Percentiles rank a stretch among this genome's conserved stretches.
phyloP scores from a whole-genome alignment of 345 rosid species.

The Citrus maxima region DNA sequence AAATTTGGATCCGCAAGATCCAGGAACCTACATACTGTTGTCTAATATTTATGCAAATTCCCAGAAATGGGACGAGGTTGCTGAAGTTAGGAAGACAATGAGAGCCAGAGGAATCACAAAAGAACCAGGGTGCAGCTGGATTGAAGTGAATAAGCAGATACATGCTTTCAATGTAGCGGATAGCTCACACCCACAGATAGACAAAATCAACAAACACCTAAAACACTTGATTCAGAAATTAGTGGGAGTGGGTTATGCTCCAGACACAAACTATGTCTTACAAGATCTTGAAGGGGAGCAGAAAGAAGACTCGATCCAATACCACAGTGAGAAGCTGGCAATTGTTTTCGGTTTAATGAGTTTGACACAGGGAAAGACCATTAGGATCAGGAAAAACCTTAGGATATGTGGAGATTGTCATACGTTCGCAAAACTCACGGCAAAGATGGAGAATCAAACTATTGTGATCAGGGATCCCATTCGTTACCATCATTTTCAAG shows the following conservation, averaged over 20 bases:
- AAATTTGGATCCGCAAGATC: constrained; percentile 53
- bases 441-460: constrained; percentile 47
- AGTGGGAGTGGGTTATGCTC: constrained; percentile 48
- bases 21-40: constrained; percentile 59
- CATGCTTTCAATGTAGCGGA: constrained; percentile 67
- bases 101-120: constrained; percentile 45
- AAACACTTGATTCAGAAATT: constrained; percentile 38
- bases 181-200: constrained; percentile 50
- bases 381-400: constrained; percentile 62
- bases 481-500: constrained; percentile 59
- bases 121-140: constrained; percentile 79
- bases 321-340: constrained; percentile 71
- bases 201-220: constrained; percentile 37
- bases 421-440: constrained; percentile 50
- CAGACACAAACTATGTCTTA: constrained; percentile 61
- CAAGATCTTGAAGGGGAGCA: constrained; percentile 76
- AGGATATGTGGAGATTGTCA: constrained; percentile 75
- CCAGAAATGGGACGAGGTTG: constrained; percentile 62
- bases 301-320: constrained; percentile 55
- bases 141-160: constrained; percentile 59
- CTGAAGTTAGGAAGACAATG: constrained; percentile 46
- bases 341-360: constrained; percentile 50
- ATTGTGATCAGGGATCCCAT: constrained; percentile 63
- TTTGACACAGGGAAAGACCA: constrained; percentile 34
- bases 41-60: constrained; percentile 73